Conservation (phyloP, 208 protist genomes). For the Leishmania tropica region DNA sequence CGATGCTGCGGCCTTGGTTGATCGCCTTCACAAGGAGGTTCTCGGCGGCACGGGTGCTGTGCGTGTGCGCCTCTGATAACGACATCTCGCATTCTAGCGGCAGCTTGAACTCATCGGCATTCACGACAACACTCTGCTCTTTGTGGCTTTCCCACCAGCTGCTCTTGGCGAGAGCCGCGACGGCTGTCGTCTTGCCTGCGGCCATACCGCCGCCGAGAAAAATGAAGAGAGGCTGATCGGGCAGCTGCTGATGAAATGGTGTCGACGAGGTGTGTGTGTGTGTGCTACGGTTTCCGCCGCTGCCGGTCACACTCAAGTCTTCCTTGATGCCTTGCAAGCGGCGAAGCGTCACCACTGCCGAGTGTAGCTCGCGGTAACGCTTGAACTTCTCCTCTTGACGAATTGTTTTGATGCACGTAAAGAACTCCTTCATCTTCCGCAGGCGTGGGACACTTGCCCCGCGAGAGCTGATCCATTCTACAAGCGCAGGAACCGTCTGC, state of each 20-base stretch:
- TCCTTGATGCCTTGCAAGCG: conserved; percentile 47
- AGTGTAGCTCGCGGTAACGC: conserved; percentile 52
- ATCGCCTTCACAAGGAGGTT: conserved; percentile 79
- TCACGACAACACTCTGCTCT: conserved; percentile 75
- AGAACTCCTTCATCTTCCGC: conserved; percentile 41
- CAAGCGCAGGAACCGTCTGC: conserved; percentile 41
- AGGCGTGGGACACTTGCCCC: conserved; percentile 38
- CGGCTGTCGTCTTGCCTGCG: conserved; percentile 86
- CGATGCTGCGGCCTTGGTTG: conserved; percentile 82
- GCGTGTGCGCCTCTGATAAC: conserved; percentile 42
- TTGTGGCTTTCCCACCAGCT: conserved; percentile 80
- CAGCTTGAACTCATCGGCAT: conserved; percentile 88
- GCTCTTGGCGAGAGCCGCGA: conserved; percentile 68
- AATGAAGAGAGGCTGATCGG: conserved; percentile 76
- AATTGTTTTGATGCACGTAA: conserved; percentile 56
- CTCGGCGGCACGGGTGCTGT: conserved; percentile 79
- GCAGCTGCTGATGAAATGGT: not conserved
- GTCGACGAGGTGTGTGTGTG: not conserved
- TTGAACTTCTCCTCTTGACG: conserved; percentile 59
- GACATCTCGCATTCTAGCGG: conserved; percentile 30
- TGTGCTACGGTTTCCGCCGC: not conserved
- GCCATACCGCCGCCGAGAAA: conserved; percentile 92
- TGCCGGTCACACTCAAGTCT: not conserved
- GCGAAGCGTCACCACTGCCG: conserved; percentile 63
- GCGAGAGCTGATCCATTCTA: conserved; percentile 62